Evolutionary conservation across 352 stramenopile species (phyloP), one percentile per base, ranked within the genome.

Genomic region (Pythium vanterpoolii): DNA sequence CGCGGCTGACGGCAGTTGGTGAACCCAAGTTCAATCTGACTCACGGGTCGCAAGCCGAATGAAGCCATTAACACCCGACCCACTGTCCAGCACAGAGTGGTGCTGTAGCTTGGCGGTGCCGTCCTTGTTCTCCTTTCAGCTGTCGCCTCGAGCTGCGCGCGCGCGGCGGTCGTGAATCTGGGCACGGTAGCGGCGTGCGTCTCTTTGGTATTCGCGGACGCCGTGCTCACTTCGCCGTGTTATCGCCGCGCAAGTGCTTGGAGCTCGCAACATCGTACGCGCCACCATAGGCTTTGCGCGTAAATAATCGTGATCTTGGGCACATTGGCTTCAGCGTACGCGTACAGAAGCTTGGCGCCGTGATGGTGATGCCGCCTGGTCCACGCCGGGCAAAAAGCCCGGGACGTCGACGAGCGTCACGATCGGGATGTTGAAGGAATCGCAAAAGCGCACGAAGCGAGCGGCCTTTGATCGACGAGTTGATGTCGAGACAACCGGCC

Each of bases 281-380:
- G 38, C 97, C 97, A 53, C 97, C 97, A 72, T 99, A 99, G 21
- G 96, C 96, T 70, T 99, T 99, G 31, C 97, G 84, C 23, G 95
- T 98, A 74, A n/a, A 99, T 99, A 27, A 99, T 95, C 19, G 96
- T 99, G 68, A 96, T 85, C 73, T 99, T 99, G n/a, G 97, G 96
- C 45, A 99, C 96, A 11, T 90, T 99, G 21, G 96, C 96, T 69
- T 99, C 95, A 3, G 95, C 92, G 68, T 98, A 99, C 16, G 97
- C 97, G 79, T 98, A 99, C 34, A 99, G 73, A 28, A 99, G 76
- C 81, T 99, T 99, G 38, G 94, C 92, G 55, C 97, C 97, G 60
- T 99, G 86, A 50, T 96, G 87, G 99, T 99, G 67, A 99, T 99
- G 24, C 79, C 79, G 3, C 83, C 79, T 99, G 96, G 55, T 90